Percentiles rank a stretch among this genome's conserved stretches.
phyloP scores from a whole-genome alignment of 2,329 filamentous ascomycete species.

The Penicillium sp. region DNA sequence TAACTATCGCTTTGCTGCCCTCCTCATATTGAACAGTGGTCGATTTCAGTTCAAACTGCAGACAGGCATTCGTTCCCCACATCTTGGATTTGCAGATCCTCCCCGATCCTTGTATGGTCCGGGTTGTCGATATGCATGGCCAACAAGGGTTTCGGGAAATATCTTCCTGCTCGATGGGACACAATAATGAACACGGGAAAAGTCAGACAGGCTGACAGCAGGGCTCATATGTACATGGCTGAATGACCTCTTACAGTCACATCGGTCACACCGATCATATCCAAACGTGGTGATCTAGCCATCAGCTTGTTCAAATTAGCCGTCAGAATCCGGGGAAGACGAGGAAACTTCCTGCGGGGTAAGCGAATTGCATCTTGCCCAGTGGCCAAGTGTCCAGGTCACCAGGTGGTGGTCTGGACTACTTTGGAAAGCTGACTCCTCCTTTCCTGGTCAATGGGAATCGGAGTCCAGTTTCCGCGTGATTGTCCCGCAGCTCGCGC shows the following conservation, averaged over 20 bases:
- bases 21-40: background rate
- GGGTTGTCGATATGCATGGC: background rate
- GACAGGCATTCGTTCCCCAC: slow-evolving; percentile 1
- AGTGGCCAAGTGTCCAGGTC: background rate
- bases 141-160: background rate
- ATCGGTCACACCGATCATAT: background rate
- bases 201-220: too few species aligned
- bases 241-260: background rate
- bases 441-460: slow-evolving; percentile 4
- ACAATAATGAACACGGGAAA: background rate
- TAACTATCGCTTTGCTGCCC: background rate
- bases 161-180: background rate
- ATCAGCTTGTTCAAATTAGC: background rate
- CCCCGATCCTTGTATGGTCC: background rate
- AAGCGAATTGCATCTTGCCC: background rate
- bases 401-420: background rate
- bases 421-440: background rate
- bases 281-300: background rate
- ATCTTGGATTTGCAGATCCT: slow-evolving; percentile 3
- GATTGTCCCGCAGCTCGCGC: slow-evolving; percentile 2
- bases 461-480: slow-evolving; percentile 12
- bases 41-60: background rate
- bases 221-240: background rate
- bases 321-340: slow-evolving; percentile 3
- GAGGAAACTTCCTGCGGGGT: background rate